Evolutionary conservation across 768 basidiomycete genomes (phyloP), one percentile per base, ranked within the genome.

Genomic region (Infundibulicybe gibba): DNA sequence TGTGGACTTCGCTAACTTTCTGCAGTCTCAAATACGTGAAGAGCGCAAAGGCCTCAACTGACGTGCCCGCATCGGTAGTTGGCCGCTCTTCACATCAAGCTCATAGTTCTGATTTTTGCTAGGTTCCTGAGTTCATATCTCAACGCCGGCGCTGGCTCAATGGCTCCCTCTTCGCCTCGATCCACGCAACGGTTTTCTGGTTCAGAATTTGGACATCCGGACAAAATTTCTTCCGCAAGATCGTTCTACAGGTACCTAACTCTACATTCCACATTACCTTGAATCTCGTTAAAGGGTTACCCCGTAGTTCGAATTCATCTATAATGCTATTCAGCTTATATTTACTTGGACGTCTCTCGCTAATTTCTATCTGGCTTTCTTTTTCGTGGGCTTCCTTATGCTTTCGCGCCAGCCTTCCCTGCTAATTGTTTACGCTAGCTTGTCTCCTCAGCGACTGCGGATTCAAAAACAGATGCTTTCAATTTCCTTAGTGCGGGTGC

Each of bases 291-390:
- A 34, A 31, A 37, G 15, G 33, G 30, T n/a, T 11, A 11, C 4
- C 12, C 20, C n/a, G n/a, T 31, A 90, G 76, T 60, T 97, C 44
- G 91, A 97, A 62, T 93, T 93, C 63, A 81, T 93, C 54, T 97
- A 97, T 70, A 95, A 95, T 56, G 83, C 85, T 2, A 55, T 94
- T 21, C 89, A 94, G 55, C 82, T 97, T 17, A 35, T 97, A 45
- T 97, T 98, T 66, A 88, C 93, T 12, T 98, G 94, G 94, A 94
- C 93, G 8, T 81, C 86, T 13, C 71, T 95, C 38, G 94, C 90
- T 30, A 95, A 94, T 63, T 97, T 93, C 69, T 97, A 92, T 63
- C 75, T 95, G 43, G 89, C 92, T 35, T 94, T 94, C 74, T 94
- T 89, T 78, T 94, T 94, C 67, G 87, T 90, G 56, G 67, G 87